phyloP scores from a whole-genome alignment of 495 filamentous ascomycete genomes.

The Apiosordaria backusii region DNA sequence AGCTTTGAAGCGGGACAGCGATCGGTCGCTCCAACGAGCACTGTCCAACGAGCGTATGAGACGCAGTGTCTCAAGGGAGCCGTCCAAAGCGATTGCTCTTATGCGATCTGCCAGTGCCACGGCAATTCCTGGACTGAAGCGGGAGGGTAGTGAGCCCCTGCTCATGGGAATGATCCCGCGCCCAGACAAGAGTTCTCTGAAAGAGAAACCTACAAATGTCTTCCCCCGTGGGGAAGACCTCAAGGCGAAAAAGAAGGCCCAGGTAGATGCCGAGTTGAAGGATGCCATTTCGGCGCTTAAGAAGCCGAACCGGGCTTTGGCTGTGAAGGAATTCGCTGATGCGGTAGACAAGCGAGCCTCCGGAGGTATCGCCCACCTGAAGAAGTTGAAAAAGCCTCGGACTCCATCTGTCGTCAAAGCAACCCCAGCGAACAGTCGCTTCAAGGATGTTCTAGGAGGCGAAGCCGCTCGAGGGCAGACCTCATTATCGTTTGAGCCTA shows the following conservation, averaged over 20 bases:
- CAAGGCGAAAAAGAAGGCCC: slow-evolving; percentile 70
- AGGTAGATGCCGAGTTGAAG: slow-evolving; percentile 74
- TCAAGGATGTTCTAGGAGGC: slow-evolving; percentile 41
- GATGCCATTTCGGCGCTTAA: slow-evolving; percentile 79
- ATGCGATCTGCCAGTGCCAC: slow-evolving; percentile 67
- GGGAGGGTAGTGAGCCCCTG: slow-evolving; percentile 60
- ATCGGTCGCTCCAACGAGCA: slow-evolving; percentile 63
- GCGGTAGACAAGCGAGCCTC: slow-evolving; percentile 59
- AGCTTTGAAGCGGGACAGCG: slow-evolving; percentile 50
- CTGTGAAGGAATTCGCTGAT: slow-evolving; percentile 67
- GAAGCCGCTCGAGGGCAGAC: slow-evolving; percentile 14
- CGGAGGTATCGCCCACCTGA: slow-evolving; percentile 35
- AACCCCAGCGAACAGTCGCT: slow-evolving; percentile 62
- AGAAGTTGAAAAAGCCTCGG: slow-evolving; percentile 64
- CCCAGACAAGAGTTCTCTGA: slow-evolving; percentile 36
- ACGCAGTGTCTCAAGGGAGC: slow-evolving; percentile 50
- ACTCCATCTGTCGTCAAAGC: slow-evolving; percentile 67
- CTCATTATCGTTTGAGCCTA: slow-evolving; percentile 14
- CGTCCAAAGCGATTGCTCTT: slow-evolving; percentile 53
- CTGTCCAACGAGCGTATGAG: slow-evolving; percentile 63
- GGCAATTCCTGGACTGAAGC: slow-evolving; percentile 54
- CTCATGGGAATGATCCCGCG: slow-evolving; percentile 51
- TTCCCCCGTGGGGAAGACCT: slow-evolving; percentile 38
- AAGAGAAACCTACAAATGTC: slow-evolving; percentile 31
- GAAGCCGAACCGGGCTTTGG: slow-evolving; percentile 80